Base-by-base conservation (phyloP, 106 monocot genomes). In the Agapanthus africanus region DNA sequence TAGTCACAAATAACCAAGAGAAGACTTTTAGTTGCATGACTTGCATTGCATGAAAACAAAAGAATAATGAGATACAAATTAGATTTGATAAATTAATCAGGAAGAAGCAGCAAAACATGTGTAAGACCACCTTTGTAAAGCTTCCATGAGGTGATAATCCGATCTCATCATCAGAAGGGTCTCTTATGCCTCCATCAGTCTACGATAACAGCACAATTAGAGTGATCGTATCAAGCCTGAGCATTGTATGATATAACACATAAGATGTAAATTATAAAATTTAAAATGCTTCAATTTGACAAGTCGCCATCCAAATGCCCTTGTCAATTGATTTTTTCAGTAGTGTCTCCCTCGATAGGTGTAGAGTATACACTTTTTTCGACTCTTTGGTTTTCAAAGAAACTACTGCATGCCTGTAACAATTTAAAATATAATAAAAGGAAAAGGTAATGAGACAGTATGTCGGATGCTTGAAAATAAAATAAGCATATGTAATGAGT, bases 341-440 rank as follows among this genome's bases (percentile, higher is more conserved):
- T 26, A 80, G 68, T 30, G 33, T 41, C 18, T 80, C 75, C 23
- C 80, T 71, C 26, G 69, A 70, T 75, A 80, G 70, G 42, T 80
- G 70, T 8, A 80, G 65, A 64, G 65, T 75, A 65, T 70, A 80
- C 14, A 80, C 80, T 59, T 80, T 80, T 46, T n/a, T 63, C 33
- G 74, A 74, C 25, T 70, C 57, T 69, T 56, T 75, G 11, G 70
- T 75, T 67, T 80, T 80, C 1, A 75, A 80, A 42, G 80, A 80
- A 34, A 80, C 80, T 21, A 59, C 27, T n/a, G 66, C 70, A 16
- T 46, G 21, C 41, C 80, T 80, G 47, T 22, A 34, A 18, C 10
- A 37, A 27, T 56, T 56, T 13, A 9, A 23, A 56, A 11, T 4
- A 6, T 1, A 28, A 16, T 6, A 56, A 7, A 56, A 2, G 56